Conservation (phyloP, 1,139 yeast species). For the Debaryomycetaceae sp. region DNA sequence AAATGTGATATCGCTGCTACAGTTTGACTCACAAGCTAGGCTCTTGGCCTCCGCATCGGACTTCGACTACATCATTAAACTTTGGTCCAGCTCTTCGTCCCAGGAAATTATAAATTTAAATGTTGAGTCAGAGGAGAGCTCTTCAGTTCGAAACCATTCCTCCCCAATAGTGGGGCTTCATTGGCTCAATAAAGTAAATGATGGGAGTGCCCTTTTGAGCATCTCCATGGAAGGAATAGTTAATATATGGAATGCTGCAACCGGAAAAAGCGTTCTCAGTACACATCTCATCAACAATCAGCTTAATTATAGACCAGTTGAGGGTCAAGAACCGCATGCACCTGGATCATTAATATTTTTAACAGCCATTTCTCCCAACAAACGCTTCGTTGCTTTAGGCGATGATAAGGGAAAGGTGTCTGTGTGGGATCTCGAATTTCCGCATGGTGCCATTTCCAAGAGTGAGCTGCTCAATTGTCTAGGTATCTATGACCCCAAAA, state of each 20-base stretch:
- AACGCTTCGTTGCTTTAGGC: conserved; percentile 53
- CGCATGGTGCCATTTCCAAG: conserved; percentile 9
- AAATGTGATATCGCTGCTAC: conserved; percentile 54
- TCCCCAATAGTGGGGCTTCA: conserved; percentile 53
- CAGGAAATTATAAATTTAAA: conserved; percentile 38
- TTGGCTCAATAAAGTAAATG: conserved; percentile 43
- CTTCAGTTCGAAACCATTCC: conserved; percentile 33
- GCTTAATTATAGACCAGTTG: conserved; percentile 18
- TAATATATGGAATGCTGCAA: conserved; percentile 61
- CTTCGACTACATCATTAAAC: conserved; percentile 58
- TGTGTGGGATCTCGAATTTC: conserved; percentile 46
- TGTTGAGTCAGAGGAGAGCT: conserved; percentile 10
- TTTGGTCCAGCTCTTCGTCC: conserved; percentile 68
- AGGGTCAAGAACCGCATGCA: conserved; percentile 4
- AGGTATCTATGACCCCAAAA: conserved; percentile 19
- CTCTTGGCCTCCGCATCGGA: conserved; percentile 74
- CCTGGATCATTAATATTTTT: conserved; percentile 35
- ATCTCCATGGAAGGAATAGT: conserved; percentile 69
- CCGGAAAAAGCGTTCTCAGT: conserved; percentile 25
- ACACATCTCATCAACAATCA: conserved; percentile 17
- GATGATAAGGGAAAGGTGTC: conserved; percentile 58
- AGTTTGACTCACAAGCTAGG: conserved; percentile 50
- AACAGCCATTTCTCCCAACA: conserved; percentile 51
- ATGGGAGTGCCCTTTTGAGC: conserved; percentile 25
- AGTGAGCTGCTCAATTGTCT: conserved; percentile 19